Percentiles rank a stretch among this genome's conserved stretches.
These are phyloP conservation scores for Falciphora oryzae DNA, from an alignment of 2,329 filamentous ascomycete genomes.

Conservation along the genomic window DNA sequence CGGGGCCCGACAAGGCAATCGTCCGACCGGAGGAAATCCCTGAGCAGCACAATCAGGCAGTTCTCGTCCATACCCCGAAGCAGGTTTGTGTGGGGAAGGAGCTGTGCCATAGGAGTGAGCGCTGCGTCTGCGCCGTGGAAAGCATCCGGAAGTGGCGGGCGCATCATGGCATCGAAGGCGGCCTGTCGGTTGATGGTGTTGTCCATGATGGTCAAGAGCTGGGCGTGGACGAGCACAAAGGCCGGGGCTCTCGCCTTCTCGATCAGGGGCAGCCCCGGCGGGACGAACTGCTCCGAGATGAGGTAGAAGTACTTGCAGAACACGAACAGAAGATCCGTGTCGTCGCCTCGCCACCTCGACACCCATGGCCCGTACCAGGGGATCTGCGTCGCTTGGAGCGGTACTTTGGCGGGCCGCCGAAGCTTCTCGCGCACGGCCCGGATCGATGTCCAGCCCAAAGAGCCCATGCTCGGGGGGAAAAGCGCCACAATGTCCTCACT, in stretches of 20 bases:
- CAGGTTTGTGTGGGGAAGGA: conserved; percentile 55
- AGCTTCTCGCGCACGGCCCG: conserved; percentile 48
- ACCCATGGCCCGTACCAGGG: conserved; percentile 78
- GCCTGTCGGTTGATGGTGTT: conserved; percentile 76
- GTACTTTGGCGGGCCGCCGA: conserved; percentile 51
- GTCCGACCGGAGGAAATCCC: conserved; percentile 64
- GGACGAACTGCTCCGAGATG: conserved; percentile 67
- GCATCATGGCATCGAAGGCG: conserved; percentile 38
- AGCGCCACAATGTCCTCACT: conserved; percentile 60
- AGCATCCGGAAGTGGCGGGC: conserved; percentile 36
- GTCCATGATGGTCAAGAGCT: conserved; percentile 73
- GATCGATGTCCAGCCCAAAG: conserved; percentile 50
- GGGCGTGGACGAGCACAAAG: conserved; percentile 74
- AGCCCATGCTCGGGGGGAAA: conserved; percentile 63
- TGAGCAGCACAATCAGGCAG: conserved; percentile 72
- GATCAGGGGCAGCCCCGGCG: conserved; percentile 42
- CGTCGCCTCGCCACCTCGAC: conserved; percentile 76
- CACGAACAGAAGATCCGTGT: conserved; percentile 86
- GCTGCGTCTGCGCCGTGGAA: conserved; percentile 57
- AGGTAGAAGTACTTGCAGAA: conserved; percentile 87
- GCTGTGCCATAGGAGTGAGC: conserved; percentile 55
- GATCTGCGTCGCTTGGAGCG: conserved; percentile 56
- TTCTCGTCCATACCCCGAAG: conserved; percentile 85
- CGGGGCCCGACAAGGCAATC: conserved; percentile 40
- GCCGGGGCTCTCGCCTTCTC: conserved; percentile 65